Conservation (phyloP, 352 stramenopile genomes). For the Pythium grandisporangium region DNA sequence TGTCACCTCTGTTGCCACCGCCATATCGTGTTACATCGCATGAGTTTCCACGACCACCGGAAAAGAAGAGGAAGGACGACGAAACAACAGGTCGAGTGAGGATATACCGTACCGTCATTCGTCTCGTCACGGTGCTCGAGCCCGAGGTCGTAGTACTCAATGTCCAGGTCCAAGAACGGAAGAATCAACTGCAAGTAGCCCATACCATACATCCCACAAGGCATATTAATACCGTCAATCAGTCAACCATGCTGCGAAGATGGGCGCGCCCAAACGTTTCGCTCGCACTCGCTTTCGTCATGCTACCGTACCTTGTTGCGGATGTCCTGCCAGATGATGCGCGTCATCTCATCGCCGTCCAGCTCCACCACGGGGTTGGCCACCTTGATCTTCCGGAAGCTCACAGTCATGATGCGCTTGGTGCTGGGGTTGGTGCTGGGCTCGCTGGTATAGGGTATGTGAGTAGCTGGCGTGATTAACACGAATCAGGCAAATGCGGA, state of each 20-base stretch:
- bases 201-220: too few species aligned
- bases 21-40: too few species aligned
- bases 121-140: conserved; percentile 74
- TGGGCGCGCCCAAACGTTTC: too few species aligned
- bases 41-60: too few species aligned
- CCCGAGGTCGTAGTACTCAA: conserved; percentile 83
- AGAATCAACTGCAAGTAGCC: conserved; percentile 62
- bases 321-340: conserved; percentile 64
- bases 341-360: conserved; percentile 84
- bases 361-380: conserved; percentile 79
- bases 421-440: background rate
- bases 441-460: conserved; percentile 3
- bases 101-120: conserved; percentile 49
- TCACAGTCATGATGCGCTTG: background rate
- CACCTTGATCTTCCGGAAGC: conserved; percentile 61
- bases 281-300: too few species aligned
- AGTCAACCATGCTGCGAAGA: background rate
- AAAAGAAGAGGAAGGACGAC: too few species aligned
- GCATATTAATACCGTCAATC: conserved; percentile 10
- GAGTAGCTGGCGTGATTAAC: background rate
- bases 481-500: too few species aligned
- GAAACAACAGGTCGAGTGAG: too few species aligned
- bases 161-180: conserved; percentile 76
- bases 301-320: conserved; percentile 39
- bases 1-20: conserved; percentile 38